Percentiles rank a stretch among this genome's conserved stretches.
These are phyloP conservation scores for Ophiostoma sp. DNA, from an alignment of 2,329 filamentous ascomycete species.

Conservation along the genomic window DNA sequence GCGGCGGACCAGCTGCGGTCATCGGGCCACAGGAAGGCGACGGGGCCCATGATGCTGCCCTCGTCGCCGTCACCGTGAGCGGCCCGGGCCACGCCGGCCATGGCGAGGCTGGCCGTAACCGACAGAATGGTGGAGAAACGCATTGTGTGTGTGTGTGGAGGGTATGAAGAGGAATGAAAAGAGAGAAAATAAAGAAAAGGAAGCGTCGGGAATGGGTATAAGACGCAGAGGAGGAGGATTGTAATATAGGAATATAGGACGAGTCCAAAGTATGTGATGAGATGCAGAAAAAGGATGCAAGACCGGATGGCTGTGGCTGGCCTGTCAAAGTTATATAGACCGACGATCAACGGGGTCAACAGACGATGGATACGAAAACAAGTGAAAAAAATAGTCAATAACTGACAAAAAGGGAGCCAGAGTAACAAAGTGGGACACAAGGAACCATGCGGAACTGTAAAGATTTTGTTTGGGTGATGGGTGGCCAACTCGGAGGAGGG, in stretches of 20 bases:
- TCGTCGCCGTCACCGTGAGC: constrained; percentile 34
- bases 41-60: constrained; percentile 51
- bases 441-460: not conserved
- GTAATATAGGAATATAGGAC: not conserved
- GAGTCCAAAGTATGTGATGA: not conserved
- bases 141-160: constrained; percentile 7
- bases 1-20: constrained; percentile 52
- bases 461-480: not conserved
- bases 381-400: not conserved
- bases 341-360: not conserved
- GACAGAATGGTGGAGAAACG: constrained; percentile 17
- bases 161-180: not conserved
- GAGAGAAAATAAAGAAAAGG: not conserved
- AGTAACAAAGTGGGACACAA: not conserved
- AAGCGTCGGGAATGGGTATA: not conserved
- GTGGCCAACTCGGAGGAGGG: not conserved
- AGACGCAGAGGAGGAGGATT: too few species aligned
- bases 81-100: constrained; percentile 18
- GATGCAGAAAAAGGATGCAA: constrained; percentile 5
- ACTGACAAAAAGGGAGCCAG: not conserved
- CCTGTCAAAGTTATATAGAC: constrained; percentile 20
- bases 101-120: not conserved
- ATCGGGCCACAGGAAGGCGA: constrained; percentile 56
- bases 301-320: constrained; percentile 1
- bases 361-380: constrained; percentile 8